A percentile compares a stretch with the other conserved stretches of the same genome.
These are phyloP conservation scores for Elongisporangium prolatum DNA, from an alignment of 352 stramenopile species.

Conservation along the genomic window DNA sequence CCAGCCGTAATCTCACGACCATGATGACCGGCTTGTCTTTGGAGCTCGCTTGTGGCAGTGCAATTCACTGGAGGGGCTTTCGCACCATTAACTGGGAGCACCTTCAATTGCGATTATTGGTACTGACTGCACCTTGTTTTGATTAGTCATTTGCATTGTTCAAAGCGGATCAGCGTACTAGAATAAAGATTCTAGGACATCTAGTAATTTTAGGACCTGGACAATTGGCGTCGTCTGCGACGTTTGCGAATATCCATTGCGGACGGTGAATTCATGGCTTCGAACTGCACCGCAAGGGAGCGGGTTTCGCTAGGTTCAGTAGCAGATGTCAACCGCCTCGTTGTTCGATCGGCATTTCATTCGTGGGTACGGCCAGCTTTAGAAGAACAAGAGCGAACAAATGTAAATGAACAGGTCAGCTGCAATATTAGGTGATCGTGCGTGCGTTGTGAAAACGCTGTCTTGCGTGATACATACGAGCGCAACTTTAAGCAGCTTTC, in stretches of 20 bases:
- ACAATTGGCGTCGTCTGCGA: background rate
- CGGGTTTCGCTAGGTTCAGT: background rate
- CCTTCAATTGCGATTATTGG: background rate
- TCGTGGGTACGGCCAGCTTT: background rate
- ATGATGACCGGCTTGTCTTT: conserved; percentile 31
- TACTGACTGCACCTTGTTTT: background rate
- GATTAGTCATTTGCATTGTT: no score
- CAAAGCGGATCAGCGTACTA: no score
- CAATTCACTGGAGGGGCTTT: background rate
- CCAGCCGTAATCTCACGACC: conserved; percentile 84
- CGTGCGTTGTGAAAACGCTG: no score
- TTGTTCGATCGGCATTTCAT: background rate
- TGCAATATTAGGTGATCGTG: no score
- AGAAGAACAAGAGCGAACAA: background rate
- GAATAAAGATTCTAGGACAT: no score
- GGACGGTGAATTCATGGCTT: background rate
- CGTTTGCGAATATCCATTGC: background rate
- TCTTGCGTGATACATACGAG: background rate
- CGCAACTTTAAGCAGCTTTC: conserved; percentile 27
- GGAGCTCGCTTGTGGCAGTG: conserved; percentile 2
- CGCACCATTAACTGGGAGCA: background rate
- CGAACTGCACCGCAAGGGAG: background rate
- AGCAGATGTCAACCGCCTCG: background rate
- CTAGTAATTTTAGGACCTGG: background rate
- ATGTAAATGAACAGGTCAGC: no score